phyloP scores from a whole-genome alignment of 2,329 filamentous ascomycete species.

The Lasiodiplodia theobromae region DNA sequence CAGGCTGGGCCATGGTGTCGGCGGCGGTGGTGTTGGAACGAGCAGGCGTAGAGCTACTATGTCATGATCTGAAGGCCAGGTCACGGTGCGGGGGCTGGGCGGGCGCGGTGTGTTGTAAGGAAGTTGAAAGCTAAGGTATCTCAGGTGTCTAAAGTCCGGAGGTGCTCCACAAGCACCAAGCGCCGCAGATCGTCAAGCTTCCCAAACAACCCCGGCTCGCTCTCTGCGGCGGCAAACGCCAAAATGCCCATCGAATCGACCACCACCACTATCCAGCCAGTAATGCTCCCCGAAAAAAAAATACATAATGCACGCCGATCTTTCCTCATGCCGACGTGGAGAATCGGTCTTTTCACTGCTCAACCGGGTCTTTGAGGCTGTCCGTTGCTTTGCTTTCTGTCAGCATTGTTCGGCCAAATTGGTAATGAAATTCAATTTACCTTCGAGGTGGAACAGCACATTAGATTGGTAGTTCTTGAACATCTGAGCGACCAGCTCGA shows the following conservation, averaged over 20 bases:
- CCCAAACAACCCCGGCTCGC: constrained; percentile 1
- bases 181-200: constrained; percentile 24
- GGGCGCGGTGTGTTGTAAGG: constrained; percentile 1
- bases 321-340: no score
- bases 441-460: constrained; percentile 95
- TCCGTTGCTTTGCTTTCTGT: constrained; percentile 70
- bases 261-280: neutral
- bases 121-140: constrained; percentile 24
- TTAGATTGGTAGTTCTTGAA: constrained; percentile 99
- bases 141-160: constrained; percentile 30
- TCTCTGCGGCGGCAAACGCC: constrained; percentile 2
- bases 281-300: neutral
- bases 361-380: constrained; percentile 77
- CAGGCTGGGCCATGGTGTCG: constrained; percentile 46
- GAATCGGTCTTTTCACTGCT: constrained; percentile 33
- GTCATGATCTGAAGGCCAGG: constrained; percentile 11
- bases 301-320: neutral
- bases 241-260: neutral
- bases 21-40: neutral
- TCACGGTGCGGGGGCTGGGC: constrained; percentile 3
- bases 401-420: neutral
- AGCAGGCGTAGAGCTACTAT: neutral
- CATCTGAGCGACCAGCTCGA: constrained; percentile 97
- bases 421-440: constrained; percentile 57
- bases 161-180: constrained; percentile 27